phyloP scores from a whole-genome alignment of 2,329 filamentous ascomycete species.

The Hortaea sp. region DNA sequence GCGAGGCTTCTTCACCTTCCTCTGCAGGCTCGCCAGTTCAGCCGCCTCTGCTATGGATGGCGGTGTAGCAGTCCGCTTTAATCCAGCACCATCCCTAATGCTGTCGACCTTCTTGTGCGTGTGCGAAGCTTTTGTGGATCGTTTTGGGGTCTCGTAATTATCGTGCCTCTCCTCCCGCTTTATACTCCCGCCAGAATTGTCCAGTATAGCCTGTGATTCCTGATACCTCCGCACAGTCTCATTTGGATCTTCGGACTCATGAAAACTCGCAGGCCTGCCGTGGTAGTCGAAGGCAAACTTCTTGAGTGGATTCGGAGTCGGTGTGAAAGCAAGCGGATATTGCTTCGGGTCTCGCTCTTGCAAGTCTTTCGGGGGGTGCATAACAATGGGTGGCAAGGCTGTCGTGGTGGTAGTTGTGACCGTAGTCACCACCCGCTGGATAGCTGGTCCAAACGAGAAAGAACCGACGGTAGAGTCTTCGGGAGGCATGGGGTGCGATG shows the following conservation, averaged over 20 bases:
- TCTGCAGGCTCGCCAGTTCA: slow-evolving; percentile 39
- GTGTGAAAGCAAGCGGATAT: slow-evolving; percentile 75
- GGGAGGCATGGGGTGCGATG: slow-evolving; percentile 14
- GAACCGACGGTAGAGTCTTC: slow-evolving; percentile 42
- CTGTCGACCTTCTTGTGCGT: slow-evolving; percentile 12
- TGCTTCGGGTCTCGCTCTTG: slow-evolving; percentile 72
- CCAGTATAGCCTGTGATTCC: slow-evolving; percentile 18
- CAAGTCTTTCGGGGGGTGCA: slow-evolving; percentile 62
- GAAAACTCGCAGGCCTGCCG: slow-evolving; percentile 50
- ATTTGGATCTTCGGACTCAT: slow-evolving; percentile 50
- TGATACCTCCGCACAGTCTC: slow-evolving; percentile 39
- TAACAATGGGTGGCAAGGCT: slow-evolving; percentile 70
- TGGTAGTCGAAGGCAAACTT: slow-evolving; percentile 66
- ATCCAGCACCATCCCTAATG: slow-evolving; percentile 24
- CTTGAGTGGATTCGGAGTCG: slow-evolving; percentile 69
- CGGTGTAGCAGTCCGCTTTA: slow-evolving; percentile 41
- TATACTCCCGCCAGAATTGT: slow-evolving; percentile 19
- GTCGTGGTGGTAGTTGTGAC: slow-evolving; percentile 85
- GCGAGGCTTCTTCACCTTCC: slow-evolving; percentile 42
- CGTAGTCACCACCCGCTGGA: slow-evolving; percentile 61
- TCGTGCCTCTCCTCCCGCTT: slow-evolving; percentile 16
- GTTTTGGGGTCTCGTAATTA: slow-evolving; percentile 16
- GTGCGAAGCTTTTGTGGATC: slow-evolving; percentile 5
- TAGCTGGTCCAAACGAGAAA: slow-evolving; percentile 53
- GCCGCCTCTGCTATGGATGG: slow-evolving; percentile 46